A percentile compares a stretch with the other conserved stretches of the same genome.
Evolutionary conservation across 352 stramenopile species (phyloP).

Genomic region (Globisporangium alternatum): DNA sequence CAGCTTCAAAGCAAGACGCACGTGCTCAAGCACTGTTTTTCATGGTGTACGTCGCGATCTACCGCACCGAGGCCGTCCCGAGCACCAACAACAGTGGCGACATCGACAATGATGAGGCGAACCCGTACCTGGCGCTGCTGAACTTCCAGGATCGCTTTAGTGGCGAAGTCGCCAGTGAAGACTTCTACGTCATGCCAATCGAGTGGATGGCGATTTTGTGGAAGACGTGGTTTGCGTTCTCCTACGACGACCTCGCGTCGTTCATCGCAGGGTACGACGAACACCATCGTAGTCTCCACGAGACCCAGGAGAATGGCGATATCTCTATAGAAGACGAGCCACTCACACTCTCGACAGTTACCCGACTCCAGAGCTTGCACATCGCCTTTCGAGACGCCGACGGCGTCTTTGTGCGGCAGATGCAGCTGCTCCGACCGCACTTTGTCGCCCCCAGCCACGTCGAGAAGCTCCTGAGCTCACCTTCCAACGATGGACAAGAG

Average conservation of each 20-base stretch:
- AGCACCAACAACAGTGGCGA: background rate
- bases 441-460: conserved; percentile 18
- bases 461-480: conserved; percentile 1
- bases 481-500: background rate
- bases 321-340: background rate
- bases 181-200: conserved; percentile 48
- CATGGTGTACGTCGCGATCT: conserved; percentile 40
- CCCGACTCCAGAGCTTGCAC: background rate
- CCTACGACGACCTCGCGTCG: conserved; percentile 31
- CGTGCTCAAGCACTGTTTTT: conserved; percentile 21
- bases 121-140: conserved; percentile 12
- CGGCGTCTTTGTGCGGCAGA: conserved; percentile 24
- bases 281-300: conserved; percentile 16
- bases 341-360: background rate
- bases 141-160: conserved; percentile 38
- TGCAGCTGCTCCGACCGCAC: conserved; percentile 26
- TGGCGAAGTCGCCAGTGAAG: conserved; percentile 31
- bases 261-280: conserved; percentile 34
- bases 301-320: background rate
- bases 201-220: conserved; percentile 52
- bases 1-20: background rate
- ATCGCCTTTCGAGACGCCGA: conserved; percentile 13
- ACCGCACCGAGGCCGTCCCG: conserved; percentile 20
- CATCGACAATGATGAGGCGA: background rate
- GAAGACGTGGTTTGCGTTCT: conserved; percentile 48